Percentiles rank a stretch among this genome's conserved stretches.
phyloP scores from a whole-genome alignment of 371 early-diverging fungal species.

The Mucor sp. region DNA sequence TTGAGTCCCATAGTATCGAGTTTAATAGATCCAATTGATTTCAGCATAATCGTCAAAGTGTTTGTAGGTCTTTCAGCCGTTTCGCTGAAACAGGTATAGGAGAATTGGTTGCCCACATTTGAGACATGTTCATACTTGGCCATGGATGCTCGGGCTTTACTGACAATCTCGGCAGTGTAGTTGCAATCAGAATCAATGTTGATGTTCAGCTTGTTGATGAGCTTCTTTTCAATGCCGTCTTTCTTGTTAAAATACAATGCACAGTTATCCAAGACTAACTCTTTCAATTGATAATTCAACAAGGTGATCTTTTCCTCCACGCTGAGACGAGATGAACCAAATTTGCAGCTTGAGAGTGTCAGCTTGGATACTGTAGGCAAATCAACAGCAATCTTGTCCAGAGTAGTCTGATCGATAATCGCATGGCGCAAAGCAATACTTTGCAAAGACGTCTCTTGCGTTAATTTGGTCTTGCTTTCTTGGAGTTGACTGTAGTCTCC shows the following conservation, averaged over 20 bases:
- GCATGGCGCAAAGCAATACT: background rate
- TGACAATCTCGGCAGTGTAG: background rate
- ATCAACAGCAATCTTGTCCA: background rate
- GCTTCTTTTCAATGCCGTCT: background rate
- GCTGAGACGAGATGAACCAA: background rate
- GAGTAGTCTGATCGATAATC: background rate
- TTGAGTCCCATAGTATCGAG: background rate
- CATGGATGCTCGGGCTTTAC: background rate
- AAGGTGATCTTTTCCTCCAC: background rate
- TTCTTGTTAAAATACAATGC: background rate
- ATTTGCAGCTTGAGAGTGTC: background rate
- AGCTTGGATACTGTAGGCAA: background rate
- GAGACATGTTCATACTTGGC: background rate
- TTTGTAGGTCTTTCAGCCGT: background rate
- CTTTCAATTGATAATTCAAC: background rate
- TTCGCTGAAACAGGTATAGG: background rate
- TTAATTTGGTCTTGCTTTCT: background rate
- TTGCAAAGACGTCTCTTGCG: background rate
- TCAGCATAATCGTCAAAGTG: background rate
- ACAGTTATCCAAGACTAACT: background rate
- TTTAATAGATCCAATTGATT: background rate
- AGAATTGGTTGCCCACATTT: background rate
- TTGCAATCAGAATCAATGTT: background rate
- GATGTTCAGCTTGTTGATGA: background rate
- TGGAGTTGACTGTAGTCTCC: background rate